phyloP scores from a whole-genome alignment of 495 filamentous ascomycete genomes.

The Hyaloscypha variabilis region DNA sequence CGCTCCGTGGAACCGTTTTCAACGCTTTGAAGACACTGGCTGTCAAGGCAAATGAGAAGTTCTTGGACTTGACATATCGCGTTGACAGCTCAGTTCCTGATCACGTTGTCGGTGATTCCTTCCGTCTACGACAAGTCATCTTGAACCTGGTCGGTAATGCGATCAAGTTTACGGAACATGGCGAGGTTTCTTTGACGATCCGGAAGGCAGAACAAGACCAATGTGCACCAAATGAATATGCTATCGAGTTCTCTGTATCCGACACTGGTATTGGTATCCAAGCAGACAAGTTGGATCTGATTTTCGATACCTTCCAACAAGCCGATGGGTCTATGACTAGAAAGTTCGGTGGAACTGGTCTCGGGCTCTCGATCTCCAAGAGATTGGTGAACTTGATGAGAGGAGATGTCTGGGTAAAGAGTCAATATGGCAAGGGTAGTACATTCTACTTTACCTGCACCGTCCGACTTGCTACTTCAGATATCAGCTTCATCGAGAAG shows the following conservation, averaged over 20 bases:
- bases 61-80: constrained; percentile 89
- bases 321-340: constrained; percentile 97
- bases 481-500: constrained; percentile 77
- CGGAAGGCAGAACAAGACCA: constrained; percentile 70
- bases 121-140: constrained; percentile 94
- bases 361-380: constrained; percentile 96
- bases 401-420: constrained; percentile 96
- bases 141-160: constrained; percentile 81
- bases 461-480: constrained; percentile 82
- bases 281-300: constrained; percentile 92
- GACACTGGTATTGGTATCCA: constrained; percentile 99
- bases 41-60: constrained; percentile 97
- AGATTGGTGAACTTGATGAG: constrained; percentile 96
- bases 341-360: constrained; percentile 94
- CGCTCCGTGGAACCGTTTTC: constrained; percentile 92
- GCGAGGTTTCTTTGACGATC: constrained; percentile 94
- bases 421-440: constrained; percentile 89
- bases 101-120: constrained; percentile 95
- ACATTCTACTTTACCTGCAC: constrained; percentile 97
- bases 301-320: constrained; percentile 99
- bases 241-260: constrained; percentile 94
- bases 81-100: constrained; percentile 95
- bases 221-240: constrained; percentile 76
- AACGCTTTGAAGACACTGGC: constrained; percentile 96
- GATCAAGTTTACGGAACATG: constrained; percentile 97